Evolutionary conservation across 176 grass and related monocot genomes (phyloP).

Genomic region (Avena insularis): DNA sequence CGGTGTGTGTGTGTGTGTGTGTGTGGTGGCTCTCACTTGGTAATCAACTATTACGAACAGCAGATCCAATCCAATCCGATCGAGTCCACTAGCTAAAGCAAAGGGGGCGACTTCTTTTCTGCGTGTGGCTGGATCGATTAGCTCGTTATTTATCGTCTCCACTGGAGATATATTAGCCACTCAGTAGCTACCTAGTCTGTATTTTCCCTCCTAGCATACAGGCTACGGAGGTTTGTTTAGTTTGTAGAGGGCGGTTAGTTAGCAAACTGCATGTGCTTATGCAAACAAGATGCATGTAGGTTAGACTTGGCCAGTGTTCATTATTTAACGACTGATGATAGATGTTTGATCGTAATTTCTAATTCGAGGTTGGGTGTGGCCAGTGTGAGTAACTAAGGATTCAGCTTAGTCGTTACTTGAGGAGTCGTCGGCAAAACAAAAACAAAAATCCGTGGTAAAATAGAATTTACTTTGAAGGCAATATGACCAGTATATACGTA

Average conservation of each 20-base stretch:
- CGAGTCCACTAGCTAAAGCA: conserved; percentile 44
- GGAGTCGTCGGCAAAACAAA: no score
- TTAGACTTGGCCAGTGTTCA: neutral
- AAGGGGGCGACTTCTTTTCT: conserved; percentile 14
- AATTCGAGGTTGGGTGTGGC: neutral
- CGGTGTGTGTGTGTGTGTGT: neutral
- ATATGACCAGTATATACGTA: no score
- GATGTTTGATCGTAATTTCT: neutral
- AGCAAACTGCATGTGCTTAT: conserved; percentile 38
- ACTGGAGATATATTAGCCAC: conserved; percentile 8
- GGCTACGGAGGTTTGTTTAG: neutral
- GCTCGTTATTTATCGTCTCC: conserved; percentile 27
- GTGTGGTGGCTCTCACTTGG: conserved; percentile 8
- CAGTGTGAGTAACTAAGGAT: neutral
- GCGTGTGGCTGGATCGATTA: conserved; percentile 25
- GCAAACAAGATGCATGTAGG: conserved; percentile 9
- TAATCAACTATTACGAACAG: conserved; percentile 20
- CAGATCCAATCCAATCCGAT: conserved; percentile 37
- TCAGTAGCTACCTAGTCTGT: neutral
- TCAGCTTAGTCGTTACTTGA: neutral
- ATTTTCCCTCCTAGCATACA: neutral
- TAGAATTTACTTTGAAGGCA: neutral
- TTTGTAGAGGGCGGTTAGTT: neutral
- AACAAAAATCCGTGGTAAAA: no score
- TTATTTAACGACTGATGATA: conserved; percentile 26